These are phyloP conservation scores for Plasmodium falciparum DNA, from an alignment of 169 alveolate genomes.

Conservation along the genomic window DNA sequence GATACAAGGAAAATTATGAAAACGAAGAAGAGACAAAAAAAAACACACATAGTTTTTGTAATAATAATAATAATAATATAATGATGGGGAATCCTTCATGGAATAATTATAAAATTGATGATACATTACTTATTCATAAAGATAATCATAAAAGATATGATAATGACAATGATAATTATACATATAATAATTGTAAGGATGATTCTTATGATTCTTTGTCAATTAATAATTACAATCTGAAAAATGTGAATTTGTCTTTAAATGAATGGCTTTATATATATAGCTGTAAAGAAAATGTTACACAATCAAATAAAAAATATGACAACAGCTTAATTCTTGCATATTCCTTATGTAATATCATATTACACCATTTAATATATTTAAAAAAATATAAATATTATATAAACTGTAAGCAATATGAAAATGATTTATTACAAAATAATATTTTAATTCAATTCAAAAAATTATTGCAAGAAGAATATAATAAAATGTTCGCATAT, in stretches of 20 bases:
- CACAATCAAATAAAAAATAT: conserved; percentile 13
- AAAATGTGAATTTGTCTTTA: neutral
- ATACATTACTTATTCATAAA: neutral
- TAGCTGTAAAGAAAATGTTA: conserved; percentile 5
- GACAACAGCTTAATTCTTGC: conserved; percentile 40
- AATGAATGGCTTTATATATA: conserved; percentile 66
- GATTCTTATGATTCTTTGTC: neutral
- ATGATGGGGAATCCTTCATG: neutral
- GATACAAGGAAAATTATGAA: neutral
- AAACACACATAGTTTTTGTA: neutral
- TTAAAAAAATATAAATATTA: conserved; percentile 44
- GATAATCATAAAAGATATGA: neutral
- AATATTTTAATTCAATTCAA: conserved; percentile 52
- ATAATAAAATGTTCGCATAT: conserved; percentile 73
- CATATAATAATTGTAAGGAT: neutral
- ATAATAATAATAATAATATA: neutral
- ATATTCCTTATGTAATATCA: conserved; percentile 57
- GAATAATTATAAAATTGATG: neutral
- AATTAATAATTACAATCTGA: neutral
- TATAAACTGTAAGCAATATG: conserved; percentile 50
- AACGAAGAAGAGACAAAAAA: neutral
- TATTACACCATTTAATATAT: conserved; percentile 61
- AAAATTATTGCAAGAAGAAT: conserved; percentile 64
- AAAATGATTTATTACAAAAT: conserved; percentile 58
- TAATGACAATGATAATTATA: neutral